Conservation (phyloP, 2,329 filamentous ascomycete species). For the Ophiocordyceps robertsii region DNA sequence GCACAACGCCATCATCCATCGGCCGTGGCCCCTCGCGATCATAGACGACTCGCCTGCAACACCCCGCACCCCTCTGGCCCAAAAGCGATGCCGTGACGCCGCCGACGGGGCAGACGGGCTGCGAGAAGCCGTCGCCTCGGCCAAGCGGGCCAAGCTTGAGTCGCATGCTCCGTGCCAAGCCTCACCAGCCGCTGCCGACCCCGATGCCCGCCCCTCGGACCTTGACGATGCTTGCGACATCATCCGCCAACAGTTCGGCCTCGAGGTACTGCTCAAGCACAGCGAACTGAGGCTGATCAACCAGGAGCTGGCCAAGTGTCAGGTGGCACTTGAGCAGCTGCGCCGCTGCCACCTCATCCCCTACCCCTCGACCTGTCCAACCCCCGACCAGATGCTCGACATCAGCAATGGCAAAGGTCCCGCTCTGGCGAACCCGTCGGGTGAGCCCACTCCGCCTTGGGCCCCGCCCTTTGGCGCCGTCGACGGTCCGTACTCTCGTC, state of each 20-base stretch:
- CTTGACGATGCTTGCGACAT: constrained; percentile 50
- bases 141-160: constrained; percentile 30
- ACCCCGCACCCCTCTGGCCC: constrained; percentile 7
- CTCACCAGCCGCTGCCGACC: not conserved
- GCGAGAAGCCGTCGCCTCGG: constrained; percentile 11
- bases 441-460: constrained; percentile 57
- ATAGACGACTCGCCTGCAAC: not conserved
- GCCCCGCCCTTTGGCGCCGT: constrained; percentile 82
- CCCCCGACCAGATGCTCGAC: constrained; percentile 52
- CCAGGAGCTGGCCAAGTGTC: constrained; percentile 91
- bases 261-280: constrained; percentile 89
- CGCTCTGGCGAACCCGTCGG: constrained; percentile 47
- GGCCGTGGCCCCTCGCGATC: constrained; percentile 7
- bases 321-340: constrained; percentile 84
- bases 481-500: constrained; percentile 84
- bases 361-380: constrained; percentile 60
- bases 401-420: constrained; percentile 64
- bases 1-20: constrained; percentile 17
- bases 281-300: constrained; percentile 88
- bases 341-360: constrained; percentile 86
- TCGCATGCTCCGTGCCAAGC: constrained; percentile 4
- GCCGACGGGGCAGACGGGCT: constrained; percentile 12
- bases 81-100: constrained; percentile 23
- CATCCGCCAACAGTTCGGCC: constrained; percentile 76
- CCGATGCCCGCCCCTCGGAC: constrained; percentile 10